Percentiles rank a stretch among this genome's conserved stretches.
Evolutionary conservation across 2,329 filamentous ascomycete genomes (phyloP).

Genomic region (Chaetothyriales sp.): DNA sequence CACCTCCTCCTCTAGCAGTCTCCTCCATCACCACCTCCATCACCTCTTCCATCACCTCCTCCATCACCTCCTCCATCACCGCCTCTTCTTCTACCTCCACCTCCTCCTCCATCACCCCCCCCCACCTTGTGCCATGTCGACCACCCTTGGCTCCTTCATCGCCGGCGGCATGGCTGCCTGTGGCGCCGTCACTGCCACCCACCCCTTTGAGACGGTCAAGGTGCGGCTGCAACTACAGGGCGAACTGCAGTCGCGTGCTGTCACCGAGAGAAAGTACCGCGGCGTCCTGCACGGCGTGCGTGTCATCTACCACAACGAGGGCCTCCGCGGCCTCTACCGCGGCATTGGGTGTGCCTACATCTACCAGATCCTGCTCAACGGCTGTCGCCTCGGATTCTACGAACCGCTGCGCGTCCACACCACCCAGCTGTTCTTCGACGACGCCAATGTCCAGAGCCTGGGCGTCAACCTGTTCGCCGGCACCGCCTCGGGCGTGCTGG

Average conservation of each 20-base stretch:
- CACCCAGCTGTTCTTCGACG: slow-evolving; percentile 55
- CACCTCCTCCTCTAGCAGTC: no score
- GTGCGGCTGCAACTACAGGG: slow-evolving; percentile 97
- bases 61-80: not conserved
- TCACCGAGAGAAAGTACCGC: slow-evolving; percentile 76
- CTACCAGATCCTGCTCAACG: slow-evolving; percentile 93
- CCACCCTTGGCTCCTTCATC: slow-evolving; percentile 59
- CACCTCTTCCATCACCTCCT: not conserved
- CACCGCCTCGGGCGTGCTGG: slow-evolving; percentile 75
- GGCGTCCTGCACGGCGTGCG: slow-evolving; percentile 83
- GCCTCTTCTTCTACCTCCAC: not conserved
- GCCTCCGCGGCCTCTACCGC: slow-evolving; percentile 68
- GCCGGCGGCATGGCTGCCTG: slow-evolving; percentile 94
- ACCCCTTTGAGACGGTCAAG: slow-evolving; percentile 98
- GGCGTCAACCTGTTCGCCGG: slow-evolving; percentile 89
- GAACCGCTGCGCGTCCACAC: slow-evolving; percentile 72
- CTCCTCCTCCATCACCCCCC: not conserved
- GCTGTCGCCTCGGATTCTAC: slow-evolving; percentile 93
- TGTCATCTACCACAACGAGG: slow-evolving; percentile 85
- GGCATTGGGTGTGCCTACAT: slow-evolving; percentile 86
- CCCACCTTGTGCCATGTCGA: slow-evolving; percentile 18
- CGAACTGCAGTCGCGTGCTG: slow-evolving; percentile 75
- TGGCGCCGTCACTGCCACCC: slow-evolving; percentile 91
- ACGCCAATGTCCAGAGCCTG: slow-evolving; percentile 65
- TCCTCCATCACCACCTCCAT: no score